phyloP scores from a whole-genome alignment of 495 filamentous ascomycete genomes.

The Xanthoparmelia taractica region DNA sequence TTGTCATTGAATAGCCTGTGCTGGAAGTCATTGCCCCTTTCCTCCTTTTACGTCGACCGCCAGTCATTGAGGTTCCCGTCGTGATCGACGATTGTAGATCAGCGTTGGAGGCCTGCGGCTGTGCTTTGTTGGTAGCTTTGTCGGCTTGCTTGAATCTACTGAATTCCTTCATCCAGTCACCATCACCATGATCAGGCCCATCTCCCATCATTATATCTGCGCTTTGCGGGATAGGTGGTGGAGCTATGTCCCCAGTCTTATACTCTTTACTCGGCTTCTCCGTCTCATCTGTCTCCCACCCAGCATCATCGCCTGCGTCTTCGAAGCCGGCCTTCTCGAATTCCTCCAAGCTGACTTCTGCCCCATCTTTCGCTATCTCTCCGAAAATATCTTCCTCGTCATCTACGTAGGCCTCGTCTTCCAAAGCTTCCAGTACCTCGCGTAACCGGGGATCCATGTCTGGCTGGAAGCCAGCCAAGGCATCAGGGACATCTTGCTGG shows the following conservation, averaged over 20 bases:
- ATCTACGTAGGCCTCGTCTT: conserved; percentile 94
- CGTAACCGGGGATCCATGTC: conserved; percentile 95
- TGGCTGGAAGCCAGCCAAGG: conserved; percentile 84
- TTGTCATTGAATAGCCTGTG: conserved; percentile 94
- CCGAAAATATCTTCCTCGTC: conserved; percentile 75
- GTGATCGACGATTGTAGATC: conserved; percentile 66
- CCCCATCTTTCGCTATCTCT: conserved; percentile 62
- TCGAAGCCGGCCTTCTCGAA: conserved; percentile 54
- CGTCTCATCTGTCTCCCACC: conserved; percentile 93
- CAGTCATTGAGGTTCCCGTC: conserved; percentile 66
- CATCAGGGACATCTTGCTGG: conserved; percentile 88
- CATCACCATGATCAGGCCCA: conserved; percentile 39
- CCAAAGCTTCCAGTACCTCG: conserved; percentile 87
- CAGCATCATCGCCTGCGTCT: conserved; percentile 56
- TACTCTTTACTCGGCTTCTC: conserved; percentile 54
- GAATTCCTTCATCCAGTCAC: conserved; percentile 83
- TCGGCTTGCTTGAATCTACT: conserved; percentile 30
- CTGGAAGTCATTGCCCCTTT: conserved; percentile 85
- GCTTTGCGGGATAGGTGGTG: conserved; percentile 14
- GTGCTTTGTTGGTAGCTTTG: conserved; percentile 41
- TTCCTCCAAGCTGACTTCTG: conserved; percentile 62
- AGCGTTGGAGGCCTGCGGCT: conserved; percentile 57
- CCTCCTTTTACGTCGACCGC: conserved; percentile 73
- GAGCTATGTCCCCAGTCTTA: conserved; percentile 14
- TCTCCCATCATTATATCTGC: conserved; percentile 25